Base-by-base conservation (phyloP, 1,139 yeast species). In the Lodderomyces margitis region DNA sequence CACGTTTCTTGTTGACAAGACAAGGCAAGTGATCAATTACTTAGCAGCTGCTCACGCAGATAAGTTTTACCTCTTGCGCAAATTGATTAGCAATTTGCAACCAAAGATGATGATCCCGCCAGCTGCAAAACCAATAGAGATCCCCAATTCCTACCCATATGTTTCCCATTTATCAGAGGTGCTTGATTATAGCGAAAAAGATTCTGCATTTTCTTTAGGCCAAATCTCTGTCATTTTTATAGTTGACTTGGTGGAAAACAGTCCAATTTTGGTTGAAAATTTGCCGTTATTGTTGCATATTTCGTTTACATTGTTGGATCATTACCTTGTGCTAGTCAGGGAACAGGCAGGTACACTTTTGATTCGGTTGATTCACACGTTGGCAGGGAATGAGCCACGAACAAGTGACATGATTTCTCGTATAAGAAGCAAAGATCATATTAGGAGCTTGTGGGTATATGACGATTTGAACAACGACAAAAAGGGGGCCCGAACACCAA, bases 51-150 rank as follows among this genome's bases (percentile, higher is more conserved):
- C 86, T 0, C 78, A 82, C 20, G 71, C 83, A 1, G 81, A 82
- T 6, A 79, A 80, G 1, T 61, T 71, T 7, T 66, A 66, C 39
- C 63, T 86, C 30, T 75, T 87, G 17, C 91, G 87, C 42, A 75
- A 80, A 12, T 66, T 94, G 45, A 66, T 89, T 24, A 66, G 70
- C 4, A 83, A 84, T 51, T 66, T 94, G 42, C 87, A 86, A 50
- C 97, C 98, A 1, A 83, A 82, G 53, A 70, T 83, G 8, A 88
- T 92, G 95, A 83, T 92, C 17, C 97, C 97, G 1, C 83, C 82
- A 39, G 33, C 36, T 14, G 10, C 53, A 55, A 6, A 14, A 10
- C 24, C 28, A 21, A 33, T 21, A 11, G 37, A 36, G 9, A 7
- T 24, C 11, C 34, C 42, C 21, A 11, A 20, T 14, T 16, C 5